Percentiles rank a stretch among this genome's conserved stretches.
Conservation (phyloP, 2,329 filamentous ascomycete species). For the Helminthosporium solani region DNA sequence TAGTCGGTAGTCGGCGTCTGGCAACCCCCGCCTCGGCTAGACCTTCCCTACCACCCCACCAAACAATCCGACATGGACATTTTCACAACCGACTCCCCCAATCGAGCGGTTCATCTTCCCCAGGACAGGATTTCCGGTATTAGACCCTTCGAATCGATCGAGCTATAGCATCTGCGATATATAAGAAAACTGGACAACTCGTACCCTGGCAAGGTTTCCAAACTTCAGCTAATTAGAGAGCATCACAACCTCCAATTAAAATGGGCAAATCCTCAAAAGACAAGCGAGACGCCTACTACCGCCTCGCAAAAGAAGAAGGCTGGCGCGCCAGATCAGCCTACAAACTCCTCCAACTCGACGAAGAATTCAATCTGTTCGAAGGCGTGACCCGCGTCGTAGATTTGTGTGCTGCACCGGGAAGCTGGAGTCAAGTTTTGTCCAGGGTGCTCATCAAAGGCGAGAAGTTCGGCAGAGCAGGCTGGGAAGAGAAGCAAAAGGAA, state of each 20-base stretch:
- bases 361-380: slow-evolving; percentile 92
- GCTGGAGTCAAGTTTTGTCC: slow-evolving; percentile 96
- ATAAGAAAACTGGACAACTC: too few relatives aligned
- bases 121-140: too few relatives aligned
- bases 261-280: slow-evolving; percentile 99
- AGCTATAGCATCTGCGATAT: too few relatives aligned
- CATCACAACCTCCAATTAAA: background rate
- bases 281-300: slow-evolving; percentile 96
- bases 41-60: slow-evolving; percentile 12
- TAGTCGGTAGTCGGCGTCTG: slow-evolving; percentile 2
- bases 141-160: too few relatives aligned
- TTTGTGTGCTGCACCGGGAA: slow-evolving; percentile 90
- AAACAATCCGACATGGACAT: too few relatives aligned
- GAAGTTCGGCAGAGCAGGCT: slow-evolving; percentile 80
- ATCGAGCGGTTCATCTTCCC: too few relatives aligned
- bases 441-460: slow-evolving; percentile 91
- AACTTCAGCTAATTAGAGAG: too few relatives aligned
- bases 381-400: slow-evolving; percentile 91
- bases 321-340: slow-evolving; percentile 96
- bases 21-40: slow-evolving; percentile 21
- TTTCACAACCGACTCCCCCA: too few relatives aligned
- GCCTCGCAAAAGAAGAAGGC: slow-evolving; percentile 96
- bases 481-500: slow-evolving; percentile 78
- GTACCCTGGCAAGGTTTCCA: too few relatives aligned
- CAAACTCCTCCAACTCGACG: slow-evolving; percentile 94